Evolutionary conservation across 2,329 filamentous ascomycete species (phyloP).

Genomic region (Penicillium janthinellum): DNA sequence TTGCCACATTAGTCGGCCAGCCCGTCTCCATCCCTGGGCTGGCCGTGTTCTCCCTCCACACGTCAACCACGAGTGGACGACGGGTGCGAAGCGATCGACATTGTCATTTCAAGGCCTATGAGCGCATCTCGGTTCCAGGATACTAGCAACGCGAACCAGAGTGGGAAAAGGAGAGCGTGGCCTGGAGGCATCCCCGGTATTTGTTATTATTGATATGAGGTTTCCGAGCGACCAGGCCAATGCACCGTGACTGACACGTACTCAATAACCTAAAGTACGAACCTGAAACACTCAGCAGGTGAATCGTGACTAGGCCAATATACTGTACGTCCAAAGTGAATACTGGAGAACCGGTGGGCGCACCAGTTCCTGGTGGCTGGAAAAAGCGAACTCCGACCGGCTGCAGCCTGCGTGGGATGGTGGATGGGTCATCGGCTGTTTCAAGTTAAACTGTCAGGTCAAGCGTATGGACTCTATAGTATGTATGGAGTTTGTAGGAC

Average conservation of each 20-base stretch:
- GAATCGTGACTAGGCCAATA: background rate
- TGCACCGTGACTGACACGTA: background rate
- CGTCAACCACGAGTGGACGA: conserved; percentile 10
- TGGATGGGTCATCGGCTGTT: background rate
- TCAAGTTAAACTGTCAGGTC: background rate
- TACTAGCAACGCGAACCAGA: background rate
- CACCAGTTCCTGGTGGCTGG: background rate
- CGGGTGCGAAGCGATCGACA: conserved; percentile 16
- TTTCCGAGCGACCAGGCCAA: background rate
- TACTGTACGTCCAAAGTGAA: background rate
- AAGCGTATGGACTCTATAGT: background rate
- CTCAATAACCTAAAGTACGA: conserved; percentile 1
- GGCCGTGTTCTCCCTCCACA: conserved; percentile 7
- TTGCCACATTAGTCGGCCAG: conserved; percentile 18
- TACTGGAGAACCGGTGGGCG: background rate
- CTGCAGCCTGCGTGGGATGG: background rate
- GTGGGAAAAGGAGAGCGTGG: conserved; percentile 2
- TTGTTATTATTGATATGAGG: background rate
- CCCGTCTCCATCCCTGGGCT: conserved; percentile 14
- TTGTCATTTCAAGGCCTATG: conserved; percentile 1
- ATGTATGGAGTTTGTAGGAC: background rate
- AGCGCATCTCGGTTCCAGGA: background rate
- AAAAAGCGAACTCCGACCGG: background rate
- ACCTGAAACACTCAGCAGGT: background rate
- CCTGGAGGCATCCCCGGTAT: background rate